Base-by-base conservation (phyloP, 1,284 basidiomycete species). In the Meripilus lineatus region DNA sequence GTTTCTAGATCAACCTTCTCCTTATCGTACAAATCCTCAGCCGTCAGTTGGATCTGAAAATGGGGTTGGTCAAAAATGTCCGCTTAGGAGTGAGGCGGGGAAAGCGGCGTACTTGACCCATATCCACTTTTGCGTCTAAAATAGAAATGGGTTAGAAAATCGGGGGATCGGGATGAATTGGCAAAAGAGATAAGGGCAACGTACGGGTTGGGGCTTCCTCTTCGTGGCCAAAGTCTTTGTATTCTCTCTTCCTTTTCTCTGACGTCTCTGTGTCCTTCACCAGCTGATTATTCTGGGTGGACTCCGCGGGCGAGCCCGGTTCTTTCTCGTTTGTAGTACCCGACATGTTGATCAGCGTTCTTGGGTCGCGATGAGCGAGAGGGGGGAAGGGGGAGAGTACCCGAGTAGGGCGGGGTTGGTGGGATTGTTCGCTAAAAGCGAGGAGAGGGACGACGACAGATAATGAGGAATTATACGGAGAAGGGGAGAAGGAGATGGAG, bases 1-100 rank as follows among this genome's bases (percentile, higher is more conserved):
- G 92, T 94, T 75, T 97, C 94, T 46, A 98, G 79, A 69, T 98
- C 94, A 68, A 98, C 94, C 76, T 98, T 98, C 72, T 97, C 93
- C 75, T 95, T 96, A 71, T 95, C 90, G 68, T 95, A 96, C 38
- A 98, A 73, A 69, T 98, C 93, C 69, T 94, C 91, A 8, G 91
- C 90, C 65, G 85, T 93, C 58, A 95, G 76, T 67, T 92, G 87
- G 54, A 94, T 93, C 81, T 85, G 47, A n/a, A n/a, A 42, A 18
- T 32, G 30, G 32, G 5, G 40, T 4, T 17, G 21, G 5, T 24
- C 23, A 44, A 37, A 49, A 32, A 22, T 44, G n/a, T n/a, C n/a
- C n/a, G n/a, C n/a, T n/a, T n/a, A n/a, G 18, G 46, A 53, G 24
- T 21, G 41, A 30, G 32, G 50, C 51, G 32, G 56, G 15, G 23